Evolutionary conservation across 345 rosid species (phyloP).

Genomic region (Physaria fendleri): DNA sequence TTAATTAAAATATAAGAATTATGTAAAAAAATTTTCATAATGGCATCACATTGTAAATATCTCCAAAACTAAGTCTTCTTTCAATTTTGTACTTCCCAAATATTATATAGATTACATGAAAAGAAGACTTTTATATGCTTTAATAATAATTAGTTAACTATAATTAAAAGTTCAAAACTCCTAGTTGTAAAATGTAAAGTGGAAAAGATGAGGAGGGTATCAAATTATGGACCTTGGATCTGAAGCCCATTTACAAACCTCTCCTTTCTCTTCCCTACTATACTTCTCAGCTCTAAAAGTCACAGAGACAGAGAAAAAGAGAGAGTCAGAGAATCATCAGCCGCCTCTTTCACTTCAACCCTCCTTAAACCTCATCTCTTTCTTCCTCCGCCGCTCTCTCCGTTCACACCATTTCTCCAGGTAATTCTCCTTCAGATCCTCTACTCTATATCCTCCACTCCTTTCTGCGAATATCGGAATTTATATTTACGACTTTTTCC

Average conservation of each 20-base stretch:
- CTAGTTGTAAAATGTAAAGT: no score
- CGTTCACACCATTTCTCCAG: constrained; percentile 16
- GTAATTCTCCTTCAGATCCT: constrained; percentile 18
- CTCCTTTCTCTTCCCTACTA: background rate
- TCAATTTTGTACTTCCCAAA: no score
- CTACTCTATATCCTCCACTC: background rate
- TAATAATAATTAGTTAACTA: no score
- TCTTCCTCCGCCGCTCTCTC: constrained; percentile 24
- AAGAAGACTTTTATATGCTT: no score
- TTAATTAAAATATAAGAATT: no score
- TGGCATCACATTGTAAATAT: no score
- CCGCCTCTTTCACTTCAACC: constrained; percentile 37
- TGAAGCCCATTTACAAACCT: constrained; percentile 13
- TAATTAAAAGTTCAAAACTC: no score
- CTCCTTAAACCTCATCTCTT: constrained; percentile 37
- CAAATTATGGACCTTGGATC: no score
- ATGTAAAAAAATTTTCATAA: no score
- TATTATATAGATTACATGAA: no score
- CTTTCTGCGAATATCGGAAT: background rate
- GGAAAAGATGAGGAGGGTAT: no score
- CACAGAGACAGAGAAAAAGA: background rate
- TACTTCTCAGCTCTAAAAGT: constrained; percentile 12
- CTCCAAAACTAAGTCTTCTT: no score
- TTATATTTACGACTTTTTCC: background rate
- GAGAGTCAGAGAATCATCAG: constrained; percentile 29